phyloP scores from a whole-genome alignment of 345 rosid genomes.

The Gossypium turneri region DNA sequence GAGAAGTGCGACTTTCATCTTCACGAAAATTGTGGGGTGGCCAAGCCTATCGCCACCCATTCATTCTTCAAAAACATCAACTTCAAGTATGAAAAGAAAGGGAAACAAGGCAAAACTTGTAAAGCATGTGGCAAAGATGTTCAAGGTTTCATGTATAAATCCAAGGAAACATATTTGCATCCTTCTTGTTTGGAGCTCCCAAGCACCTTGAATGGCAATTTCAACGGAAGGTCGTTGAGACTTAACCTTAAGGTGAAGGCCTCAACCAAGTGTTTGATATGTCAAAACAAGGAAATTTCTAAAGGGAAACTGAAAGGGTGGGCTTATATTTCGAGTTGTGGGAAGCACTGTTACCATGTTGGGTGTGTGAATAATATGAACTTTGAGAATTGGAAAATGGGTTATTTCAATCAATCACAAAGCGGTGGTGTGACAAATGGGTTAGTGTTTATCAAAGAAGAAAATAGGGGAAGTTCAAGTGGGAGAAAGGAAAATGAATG shows the following conservation, averaged over 20 bases:
- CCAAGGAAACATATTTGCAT: background rate
- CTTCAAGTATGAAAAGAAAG: background rate
- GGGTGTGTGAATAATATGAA: constrained; percentile 5
- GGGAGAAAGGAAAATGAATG: constrained; percentile 1
- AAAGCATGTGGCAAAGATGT: background rate
- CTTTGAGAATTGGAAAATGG: constrained; percentile 1
- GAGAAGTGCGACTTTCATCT: background rate
- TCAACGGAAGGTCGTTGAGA: background rate
- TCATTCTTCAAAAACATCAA: background rate
- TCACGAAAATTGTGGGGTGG: background rate
- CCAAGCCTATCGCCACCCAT: background rate
- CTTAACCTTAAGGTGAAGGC: background rate
- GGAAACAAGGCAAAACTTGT: background rate
- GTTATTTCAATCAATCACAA: background rate
- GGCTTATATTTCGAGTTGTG: background rate
- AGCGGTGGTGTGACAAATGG: background rate
- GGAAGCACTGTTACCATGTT: constrained; percentile 11
- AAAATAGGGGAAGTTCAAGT: background rate
- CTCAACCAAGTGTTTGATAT: background rate
- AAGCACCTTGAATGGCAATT: background rate
- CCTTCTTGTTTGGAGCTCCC: constrained; percentile 5
- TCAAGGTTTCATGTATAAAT: constrained; percentile 7
- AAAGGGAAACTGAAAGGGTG: constrained; percentile 3
- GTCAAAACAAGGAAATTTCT: background rate
- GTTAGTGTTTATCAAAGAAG: background rate